Evolutionary conservation across 371 early-diverging fungal genomes (phyloP).

Genomic region (Actinomucor elegans): DNA sequence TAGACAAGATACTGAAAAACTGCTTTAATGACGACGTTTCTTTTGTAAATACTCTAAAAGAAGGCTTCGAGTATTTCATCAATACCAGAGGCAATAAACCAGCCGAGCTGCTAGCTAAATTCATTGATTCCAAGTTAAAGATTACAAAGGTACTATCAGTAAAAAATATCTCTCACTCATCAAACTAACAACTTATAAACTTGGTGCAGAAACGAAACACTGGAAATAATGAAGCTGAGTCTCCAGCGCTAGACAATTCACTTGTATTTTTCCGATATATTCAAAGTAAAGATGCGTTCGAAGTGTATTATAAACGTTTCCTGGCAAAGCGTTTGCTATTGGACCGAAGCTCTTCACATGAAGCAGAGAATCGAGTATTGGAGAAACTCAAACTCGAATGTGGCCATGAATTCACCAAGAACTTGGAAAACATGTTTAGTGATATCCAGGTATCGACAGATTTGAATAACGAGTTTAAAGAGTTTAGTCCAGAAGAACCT

Average conservation of each 20-base stretch:
- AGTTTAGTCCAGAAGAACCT: constrained; percentile 8
- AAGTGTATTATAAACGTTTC: constrained; percentile 91
- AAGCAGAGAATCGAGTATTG: constrained; percentile 84
- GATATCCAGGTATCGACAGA: constrained; percentile 85
- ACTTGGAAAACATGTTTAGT: constrained; percentile 92
- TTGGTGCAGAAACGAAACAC: neutral
- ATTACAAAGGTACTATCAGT: too few species aligned
- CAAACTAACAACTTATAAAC: neutral
- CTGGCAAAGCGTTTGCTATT: constrained; percentile 87
- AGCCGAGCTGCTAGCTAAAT: constrained; percentile 87
- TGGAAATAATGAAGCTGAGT: constrained; percentile 27
- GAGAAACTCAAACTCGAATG: constrained; percentile 85
- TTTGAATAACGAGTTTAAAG: constrained; percentile 52
- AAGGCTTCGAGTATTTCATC: constrained; percentile 86
- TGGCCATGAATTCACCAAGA: constrained; percentile 86
- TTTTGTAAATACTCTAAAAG: constrained; percentile 72
- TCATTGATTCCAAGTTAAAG: constrained; percentile 65
- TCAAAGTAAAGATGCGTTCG: constrained; percentile 93
- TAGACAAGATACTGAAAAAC: constrained; percentile 61
- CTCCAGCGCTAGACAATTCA: constrained; percentile 64
- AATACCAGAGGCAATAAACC: constrained; percentile 84
- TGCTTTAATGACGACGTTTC: constrained; percentile 62
- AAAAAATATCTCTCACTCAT: too few species aligned
- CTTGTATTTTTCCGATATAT: constrained; percentile 87
- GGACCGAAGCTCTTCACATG: constrained; percentile 73